These are phyloP conservation scores for Cadophora sp. DNA, from an alignment of 2,329 filamentous ascomycete genomes.

Conservation along the genomic window DNA sequence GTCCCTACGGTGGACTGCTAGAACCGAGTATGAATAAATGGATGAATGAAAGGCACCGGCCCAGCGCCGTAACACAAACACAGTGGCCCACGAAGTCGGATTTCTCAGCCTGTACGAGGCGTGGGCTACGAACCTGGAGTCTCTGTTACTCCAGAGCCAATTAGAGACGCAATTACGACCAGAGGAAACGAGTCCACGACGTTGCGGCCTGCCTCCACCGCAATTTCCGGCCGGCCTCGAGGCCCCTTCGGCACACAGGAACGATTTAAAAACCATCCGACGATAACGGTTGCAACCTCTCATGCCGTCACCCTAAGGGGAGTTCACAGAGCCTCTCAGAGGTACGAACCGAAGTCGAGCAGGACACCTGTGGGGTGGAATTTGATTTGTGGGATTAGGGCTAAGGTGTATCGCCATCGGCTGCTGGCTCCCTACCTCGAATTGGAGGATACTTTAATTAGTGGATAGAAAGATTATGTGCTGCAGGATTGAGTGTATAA, in stretches of 20 bases:
- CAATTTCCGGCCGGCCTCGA: not conserved
- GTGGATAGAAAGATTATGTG: not conserved
- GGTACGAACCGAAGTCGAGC: constrained; percentile 1
- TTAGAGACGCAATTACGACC: constrained; percentile 8
- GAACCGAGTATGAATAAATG: no score
- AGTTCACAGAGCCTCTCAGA: constrained; percentile 3
- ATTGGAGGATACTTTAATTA: constrained; percentile 1
- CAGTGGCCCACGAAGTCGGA: constrained; percentile 6
- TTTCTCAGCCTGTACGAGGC: constrained; percentile 8
- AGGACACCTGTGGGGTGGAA: constrained; percentile 5
- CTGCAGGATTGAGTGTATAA: not conserved
- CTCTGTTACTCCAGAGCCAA: constrained; percentile 7
- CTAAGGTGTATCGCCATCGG: not conserved
- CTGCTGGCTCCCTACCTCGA: constrained; percentile 1
- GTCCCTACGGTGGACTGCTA: no score
- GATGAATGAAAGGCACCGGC: no score
- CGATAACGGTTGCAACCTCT: constrained; percentile 2
- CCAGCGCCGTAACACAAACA: no score
- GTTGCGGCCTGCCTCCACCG: constrained; percentile 7
- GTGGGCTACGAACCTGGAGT: constrained; percentile 8
- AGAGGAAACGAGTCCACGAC: constrained; percentile 3
- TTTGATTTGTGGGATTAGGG: constrained; percentile 4
- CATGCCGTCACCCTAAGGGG: constrained; percentile 1
- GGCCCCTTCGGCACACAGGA: constrained; percentile 2
- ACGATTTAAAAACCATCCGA: constrained; percentile 4